Evolutionary conservation across 352 stramenopile genomes (phyloP), one percentile per base, ranked within the genome.

Genomic region (Phytophthora pistaciae): DNA sequence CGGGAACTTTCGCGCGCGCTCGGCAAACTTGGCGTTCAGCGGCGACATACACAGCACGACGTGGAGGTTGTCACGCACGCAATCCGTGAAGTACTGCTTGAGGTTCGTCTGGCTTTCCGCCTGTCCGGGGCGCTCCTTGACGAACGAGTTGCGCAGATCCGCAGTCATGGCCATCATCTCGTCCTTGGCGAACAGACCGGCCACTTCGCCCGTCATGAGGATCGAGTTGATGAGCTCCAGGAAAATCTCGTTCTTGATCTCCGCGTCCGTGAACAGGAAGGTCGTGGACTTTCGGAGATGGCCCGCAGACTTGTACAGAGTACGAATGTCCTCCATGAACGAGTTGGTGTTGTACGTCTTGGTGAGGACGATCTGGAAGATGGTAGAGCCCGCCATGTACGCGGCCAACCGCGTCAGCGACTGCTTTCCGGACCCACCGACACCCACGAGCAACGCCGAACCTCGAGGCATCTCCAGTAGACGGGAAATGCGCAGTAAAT

Each of bases 201-300:
- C 95, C n/a, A 99, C 96, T 84, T 99, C 98, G 57, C 98, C 98
- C 9, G 98, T 99, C 86, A 99, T 99, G 42, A 99, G 85, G 42
- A 99, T 94, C 23, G 91, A 99, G 82, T 99, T 99, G 82, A 99
- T 98, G 8, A 98, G 85, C 87, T 99, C 98, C 48, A 99, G 80
- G 77, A 99, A 99, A 64, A 98, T 98, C 76, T 99, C 98, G 62
- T 99, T 97, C 85, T 99, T 99, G 77, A 99, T 99, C 72, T 99
- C 97, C 9, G 96, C 97, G 70, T 99, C 98, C 1, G 98, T 99
- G 72, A 99, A 99, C 14, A 99, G 74, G 64, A 99, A 99, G 38
- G 96, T 99, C 44, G 98, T 99, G 29, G 94, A 97, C 72, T 99
- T 98, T 49, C 94, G 86, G 66, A 98, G 93, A 62, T 99, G 96